Evolutionary conservation across 2,329 filamentous ascomycete genomes (phyloP).

Genomic region (Didymella exigua): DNA sequence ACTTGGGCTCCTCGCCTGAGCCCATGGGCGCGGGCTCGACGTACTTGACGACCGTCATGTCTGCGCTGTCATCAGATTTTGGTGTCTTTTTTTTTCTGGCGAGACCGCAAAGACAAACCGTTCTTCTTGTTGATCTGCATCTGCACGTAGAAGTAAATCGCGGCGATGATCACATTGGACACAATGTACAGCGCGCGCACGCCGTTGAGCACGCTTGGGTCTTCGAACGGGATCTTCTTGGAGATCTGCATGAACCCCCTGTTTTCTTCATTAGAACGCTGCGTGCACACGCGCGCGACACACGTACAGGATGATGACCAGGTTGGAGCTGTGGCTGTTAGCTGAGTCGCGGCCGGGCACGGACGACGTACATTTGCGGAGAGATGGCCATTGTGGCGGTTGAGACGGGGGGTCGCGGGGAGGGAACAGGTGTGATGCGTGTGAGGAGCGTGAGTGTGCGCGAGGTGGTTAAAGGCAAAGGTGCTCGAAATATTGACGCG

Average conservation of each 20-base stretch:
- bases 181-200: constrained; percentile 69
- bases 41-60: constrained; percentile 97
- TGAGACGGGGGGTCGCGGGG: background rate
- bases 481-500: constrained; percentile 32
- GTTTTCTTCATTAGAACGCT: background rate
- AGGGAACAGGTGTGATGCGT: background rate
- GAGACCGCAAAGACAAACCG: too few relatives aligned
- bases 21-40: constrained; percentile 95
- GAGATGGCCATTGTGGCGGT: constrained; percentile 44
- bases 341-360: constrained; percentile 12
- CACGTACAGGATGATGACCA: constrained; percentile 45
- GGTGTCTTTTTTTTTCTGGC: too few relatives aligned
- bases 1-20: constrained; percentile 90
- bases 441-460: background rate
- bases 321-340: constrained; percentile 44
- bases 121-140: constrained; percentile 92
- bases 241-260: constrained; percentile 92
- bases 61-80: constrained; percentile 63
- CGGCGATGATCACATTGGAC: constrained; percentile 81
- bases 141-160: constrained; percentile 85
- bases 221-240: constrained; percentile 93
- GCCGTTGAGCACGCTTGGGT: constrained; percentile 71
- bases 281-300: constrained; percentile 3
- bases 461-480: constrained; percentile 23
- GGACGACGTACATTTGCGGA: constrained; percentile 43